A percentile compares a stretch with the other conserved stretches of the same genome.
Conservation (phyloP, 352 stramenopile species). For the Globisporangium canariense region DNA sequence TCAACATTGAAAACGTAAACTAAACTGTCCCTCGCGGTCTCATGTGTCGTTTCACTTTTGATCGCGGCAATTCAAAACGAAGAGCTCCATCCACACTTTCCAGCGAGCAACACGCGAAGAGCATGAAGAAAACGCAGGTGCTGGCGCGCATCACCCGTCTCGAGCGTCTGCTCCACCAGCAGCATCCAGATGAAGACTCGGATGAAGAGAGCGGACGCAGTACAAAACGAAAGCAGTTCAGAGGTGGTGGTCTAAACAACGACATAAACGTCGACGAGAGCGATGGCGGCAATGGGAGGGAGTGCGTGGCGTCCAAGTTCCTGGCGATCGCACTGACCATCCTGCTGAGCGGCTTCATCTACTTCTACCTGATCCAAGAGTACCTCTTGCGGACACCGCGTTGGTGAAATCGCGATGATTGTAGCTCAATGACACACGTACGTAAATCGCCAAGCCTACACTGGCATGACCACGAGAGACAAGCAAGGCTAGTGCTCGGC, state of each 20-base stretch:
- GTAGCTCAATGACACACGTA: not conserved
- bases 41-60: not conserved
- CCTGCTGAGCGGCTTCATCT: conserved; percentile 43
- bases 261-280: conserved; percentile 5
- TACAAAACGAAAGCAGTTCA: not conserved
- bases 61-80: not conserved
- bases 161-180: conserved; percentile 2
- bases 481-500: not conserved
- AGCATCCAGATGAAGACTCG: not conserved
- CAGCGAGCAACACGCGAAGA: not conserved
- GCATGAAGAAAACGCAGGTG: conserved; percentile 7
- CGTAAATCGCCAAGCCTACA: not conserved
- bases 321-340: conserved; percentile 34
- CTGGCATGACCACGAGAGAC: not conserved
- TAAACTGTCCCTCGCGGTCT: not conserved
- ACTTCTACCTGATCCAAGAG: conserved; percentile 33
- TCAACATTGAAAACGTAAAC: not conserved
- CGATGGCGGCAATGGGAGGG: conserved; percentile 21
- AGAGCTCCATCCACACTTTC: not conserved
- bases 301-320: conserved; percentile 51
- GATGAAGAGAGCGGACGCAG: not conserved
- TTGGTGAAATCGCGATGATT: not conserved
- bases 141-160: conserved; percentile 7
- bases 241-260: not conserved
- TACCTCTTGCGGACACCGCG: not conserved